Conservation (phyloP, 129 eudicot species). For the Silybum marianum region DNA sequence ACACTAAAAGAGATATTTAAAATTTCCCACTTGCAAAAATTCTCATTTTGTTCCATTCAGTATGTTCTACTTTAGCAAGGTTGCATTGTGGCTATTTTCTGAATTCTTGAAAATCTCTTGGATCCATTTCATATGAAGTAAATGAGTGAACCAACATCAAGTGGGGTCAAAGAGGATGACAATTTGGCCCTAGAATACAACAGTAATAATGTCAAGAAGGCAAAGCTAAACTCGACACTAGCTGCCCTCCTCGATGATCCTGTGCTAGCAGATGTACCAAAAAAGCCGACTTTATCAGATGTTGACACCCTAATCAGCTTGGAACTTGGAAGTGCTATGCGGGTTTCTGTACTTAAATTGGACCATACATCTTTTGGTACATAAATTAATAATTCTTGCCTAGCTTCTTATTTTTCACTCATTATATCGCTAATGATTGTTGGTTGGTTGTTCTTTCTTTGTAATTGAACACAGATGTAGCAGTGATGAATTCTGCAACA, state of each 20-base stretch:
- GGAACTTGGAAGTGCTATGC: constrained; percentile 98
- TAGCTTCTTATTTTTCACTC: constrained; percentile 34
- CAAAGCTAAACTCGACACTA: constrained; percentile 70
- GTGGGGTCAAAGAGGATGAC: constrained; percentile 41
- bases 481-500: constrained; percentile 75
- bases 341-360: constrained; percentile 66
- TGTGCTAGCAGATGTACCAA: constrained; percentile 82
- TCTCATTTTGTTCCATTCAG: not conserved
- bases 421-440: not conserved
- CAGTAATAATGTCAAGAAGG: constrained; percentile 60
- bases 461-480: constrained; percentile 55
- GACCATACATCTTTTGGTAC: constrained; percentile 74
- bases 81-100: not conserved
- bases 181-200: constrained; percentile 46
- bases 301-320: constrained; percentile 90
- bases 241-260: constrained; percentile 86
- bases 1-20: too few species aligned
- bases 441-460: not conserved
- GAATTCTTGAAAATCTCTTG: not conserved
- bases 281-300: constrained; percentile 67
- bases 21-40: not conserved
- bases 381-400: not conserved
- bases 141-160: constrained; percentile 28
- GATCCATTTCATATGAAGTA: not conserved
- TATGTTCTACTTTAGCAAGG: constrained; percentile 3